A percentile compares a stretch with the other conserved stretches of the same genome.
Evolutionary conservation across 148 eudicot species (phyloP).

Genomic region (Euryodendron excelsum): DNA sequence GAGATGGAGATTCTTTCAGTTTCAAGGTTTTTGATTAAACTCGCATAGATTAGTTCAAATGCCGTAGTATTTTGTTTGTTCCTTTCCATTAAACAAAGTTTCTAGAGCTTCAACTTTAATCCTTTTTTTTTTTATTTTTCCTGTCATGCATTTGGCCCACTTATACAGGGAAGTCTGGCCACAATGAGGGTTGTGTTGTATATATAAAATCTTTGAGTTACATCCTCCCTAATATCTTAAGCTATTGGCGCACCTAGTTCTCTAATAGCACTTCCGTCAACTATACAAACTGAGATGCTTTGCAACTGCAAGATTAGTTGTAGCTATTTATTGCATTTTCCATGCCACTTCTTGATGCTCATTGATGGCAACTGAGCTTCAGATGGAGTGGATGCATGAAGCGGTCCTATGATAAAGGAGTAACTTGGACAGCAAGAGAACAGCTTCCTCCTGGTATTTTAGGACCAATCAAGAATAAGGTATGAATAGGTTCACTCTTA

Average conservation of each 20-base stretch:
- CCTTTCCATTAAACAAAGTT: neutral
- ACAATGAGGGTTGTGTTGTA: neutral
- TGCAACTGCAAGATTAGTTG: neutral
- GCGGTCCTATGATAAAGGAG: conserved; percentile 79
- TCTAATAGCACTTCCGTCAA: neutral
- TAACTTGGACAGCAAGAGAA: conserved; percentile 78
- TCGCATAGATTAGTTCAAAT: neutral
- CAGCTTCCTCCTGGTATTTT: conserved; percentile 93
- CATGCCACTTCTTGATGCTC: conserved; percentile 4
- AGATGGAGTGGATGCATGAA: conserved; percentile 98
- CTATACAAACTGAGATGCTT: neutral
- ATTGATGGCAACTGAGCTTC: conserved; percentile 12
- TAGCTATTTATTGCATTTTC: neutral
- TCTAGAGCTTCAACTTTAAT: neutral
- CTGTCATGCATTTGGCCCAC: neutral
- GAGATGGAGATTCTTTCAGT: no score
- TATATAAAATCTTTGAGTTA: neutral
- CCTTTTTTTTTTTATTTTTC: neutral
- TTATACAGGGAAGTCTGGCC: neutral
- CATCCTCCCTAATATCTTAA: neutral
- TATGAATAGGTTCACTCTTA: neutral
- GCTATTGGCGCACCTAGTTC: neutral
- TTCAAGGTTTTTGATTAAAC: no score
- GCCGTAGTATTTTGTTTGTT: neutral
- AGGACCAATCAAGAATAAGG: conserved; percentile 95